Conservation (phyloP, 2,329 filamentous ascomycete species). For the Penicillium sp. region DNA sequence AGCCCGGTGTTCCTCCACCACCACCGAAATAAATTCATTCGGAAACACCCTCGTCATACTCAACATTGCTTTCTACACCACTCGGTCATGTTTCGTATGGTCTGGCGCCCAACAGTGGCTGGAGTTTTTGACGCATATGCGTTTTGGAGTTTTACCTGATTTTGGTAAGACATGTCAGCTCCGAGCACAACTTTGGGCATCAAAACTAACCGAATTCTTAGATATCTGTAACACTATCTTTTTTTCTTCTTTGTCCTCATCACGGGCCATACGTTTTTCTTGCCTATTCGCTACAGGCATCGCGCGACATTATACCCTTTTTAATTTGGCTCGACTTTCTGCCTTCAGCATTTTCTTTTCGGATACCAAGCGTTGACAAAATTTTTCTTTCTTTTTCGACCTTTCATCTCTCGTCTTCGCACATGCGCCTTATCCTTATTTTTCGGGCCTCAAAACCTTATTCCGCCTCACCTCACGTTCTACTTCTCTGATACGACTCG, state of each 20-base stretch:
- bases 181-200: slow-evolving; percentile 21
- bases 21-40: slow-evolving; percentile 37
- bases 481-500: slow-evolving; percentile 14
- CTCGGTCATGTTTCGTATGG: slow-evolving; percentile 17
- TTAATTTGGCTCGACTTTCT: slow-evolving; percentile 24
- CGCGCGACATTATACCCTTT: slow-evolving; percentile 32
- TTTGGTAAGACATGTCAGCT: slow-evolving; percentile 28
- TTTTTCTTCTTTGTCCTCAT: slow-evolving; percentile 5
- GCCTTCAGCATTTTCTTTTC: slow-evolving; percentile 27
- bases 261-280: slow-evolving; percentile 21
- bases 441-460: slow-evolving; percentile 16
- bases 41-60: slow-evolving; percentile 20
- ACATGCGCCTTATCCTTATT: slow-evolving; percentile 11
- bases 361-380: slow-evolving; percentile 29
- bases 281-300: slow-evolving; percentile 21
- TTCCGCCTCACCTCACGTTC: slow-evolving; percentile 8
- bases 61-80: slow-evolving; percentile 24
- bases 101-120: slow-evolving; percentile 27
- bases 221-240: slow-evolving; percentile 36
- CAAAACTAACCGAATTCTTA: slow-evolving; percentile 23
- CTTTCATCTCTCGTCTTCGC: slow-evolving; percentile 14
- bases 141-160: slow-evolving; percentile 26
- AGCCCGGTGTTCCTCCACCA: slow-evolving; percentile 48
- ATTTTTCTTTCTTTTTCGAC: slow-evolving; percentile 7
- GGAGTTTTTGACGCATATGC: slow-evolving; percentile 29